phyloP scores from a whole-genome alignment of 2,329 filamentous ascomycete species.

The Aspergillus japonicus region DNA sequence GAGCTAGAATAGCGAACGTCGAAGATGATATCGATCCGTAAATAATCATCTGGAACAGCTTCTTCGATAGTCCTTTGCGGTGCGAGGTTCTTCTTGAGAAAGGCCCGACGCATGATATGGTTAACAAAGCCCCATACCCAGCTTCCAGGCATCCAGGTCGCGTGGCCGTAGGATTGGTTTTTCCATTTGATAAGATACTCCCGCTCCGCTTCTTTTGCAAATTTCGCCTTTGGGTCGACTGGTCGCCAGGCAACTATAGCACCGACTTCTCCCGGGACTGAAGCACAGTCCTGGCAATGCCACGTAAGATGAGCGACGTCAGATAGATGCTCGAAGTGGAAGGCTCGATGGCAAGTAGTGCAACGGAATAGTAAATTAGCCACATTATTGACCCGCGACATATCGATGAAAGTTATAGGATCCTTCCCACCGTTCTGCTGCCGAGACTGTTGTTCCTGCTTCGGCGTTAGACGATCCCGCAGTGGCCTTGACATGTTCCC shows the following conservation, averaged over 20 bases:
- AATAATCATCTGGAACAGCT: slow-evolving; percentile 82
- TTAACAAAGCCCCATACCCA: slow-evolving; percentile 78
- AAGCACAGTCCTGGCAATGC: slow-evolving; percentile 75
- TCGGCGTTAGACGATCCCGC: slow-evolving; percentile 66
- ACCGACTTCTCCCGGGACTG: slow-evolving; percentile 66
- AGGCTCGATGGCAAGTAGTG: slow-evolving; percentile 69
- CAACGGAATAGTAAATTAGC: slow-evolving; percentile 83
- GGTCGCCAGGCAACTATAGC: slow-evolving; percentile 88
- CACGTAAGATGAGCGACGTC: slow-evolving; percentile 49
- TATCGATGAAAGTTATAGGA: slow-evolving; percentile 65
- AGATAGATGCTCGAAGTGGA: slow-evolving; percentile 84
- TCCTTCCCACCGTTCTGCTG: slow-evolving; percentile 77
- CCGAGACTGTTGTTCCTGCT: slow-evolving; percentile 80
- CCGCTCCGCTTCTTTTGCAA: slow-evolving; percentile 68
- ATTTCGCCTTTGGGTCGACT: slow-evolving; percentile 52
- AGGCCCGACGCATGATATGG: slow-evolving; percentile 67
- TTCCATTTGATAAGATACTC: slow-evolving; percentile 94
- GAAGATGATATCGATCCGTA: slow-evolving; percentile 86
- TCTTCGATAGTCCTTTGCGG: slow-evolving; percentile 71
- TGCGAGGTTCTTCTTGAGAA: slow-evolving; percentile 63
- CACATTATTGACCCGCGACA: slow-evolving; percentile 68
- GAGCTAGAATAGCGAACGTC: slow-evolving; percentile 68
- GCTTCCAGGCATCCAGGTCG: slow-evolving; percentile 80
- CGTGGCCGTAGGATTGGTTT: slow-evolving; percentile 74
- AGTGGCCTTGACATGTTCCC: slow-evolving; percentile 74